These are phyloP conservation scores for Penicillium janthinellum DNA, from an alignment of 2,329 filamentous ascomycete genomes.

Conservation along the genomic window DNA sequence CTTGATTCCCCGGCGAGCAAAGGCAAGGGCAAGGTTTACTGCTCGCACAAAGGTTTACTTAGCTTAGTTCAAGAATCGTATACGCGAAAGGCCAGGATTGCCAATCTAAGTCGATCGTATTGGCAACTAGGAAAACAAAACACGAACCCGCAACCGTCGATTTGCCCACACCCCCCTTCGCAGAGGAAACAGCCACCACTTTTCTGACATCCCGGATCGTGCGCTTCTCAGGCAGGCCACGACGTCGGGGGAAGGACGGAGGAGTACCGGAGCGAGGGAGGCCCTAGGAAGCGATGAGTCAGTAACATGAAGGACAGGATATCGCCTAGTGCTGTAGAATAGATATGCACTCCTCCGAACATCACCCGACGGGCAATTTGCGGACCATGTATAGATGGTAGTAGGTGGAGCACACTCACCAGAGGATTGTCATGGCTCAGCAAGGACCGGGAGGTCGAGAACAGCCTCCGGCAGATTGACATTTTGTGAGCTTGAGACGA, in stretches of 20 bases:
- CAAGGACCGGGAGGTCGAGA: slow-evolving; percentile 58
- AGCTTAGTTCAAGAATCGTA: background rate
- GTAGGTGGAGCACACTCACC: slow-evolving; percentile 49
- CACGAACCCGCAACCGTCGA: slow-evolving; percentile 79
- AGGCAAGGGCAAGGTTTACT: slow-evolving; percentile 81
- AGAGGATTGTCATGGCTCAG: slow-evolving; percentile 81
- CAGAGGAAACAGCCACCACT: slow-evolving; percentile 94
- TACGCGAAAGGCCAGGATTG: background rate
- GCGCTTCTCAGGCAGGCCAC: slow-evolving; percentile 77
- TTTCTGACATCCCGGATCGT: slow-evolving; percentile 83
- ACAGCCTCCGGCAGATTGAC: slow-evolving; percentile 48
- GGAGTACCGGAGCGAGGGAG: slow-evolving; percentile 75
- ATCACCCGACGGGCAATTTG: background rate
- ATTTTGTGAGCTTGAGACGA: background rate
- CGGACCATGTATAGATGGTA: background rate
- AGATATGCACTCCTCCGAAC: background rate
- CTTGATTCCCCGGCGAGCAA: slow-evolving; percentile 77
- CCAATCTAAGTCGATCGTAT: background rate
- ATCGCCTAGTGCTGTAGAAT: background rate
- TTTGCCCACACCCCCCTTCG: slow-evolving; percentile 97
- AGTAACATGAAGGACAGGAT: background rate
- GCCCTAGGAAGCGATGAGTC: slow-evolving; percentile 58
- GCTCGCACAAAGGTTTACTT: background rate
- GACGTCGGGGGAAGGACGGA: slow-evolving; percentile 70
- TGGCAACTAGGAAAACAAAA: slow-evolving; percentile 12